Evolutionary conservation across 2,329 filamentous ascomycete genomes (phyloP).

Genomic region (Pleurostoma richardsiae): DNA sequence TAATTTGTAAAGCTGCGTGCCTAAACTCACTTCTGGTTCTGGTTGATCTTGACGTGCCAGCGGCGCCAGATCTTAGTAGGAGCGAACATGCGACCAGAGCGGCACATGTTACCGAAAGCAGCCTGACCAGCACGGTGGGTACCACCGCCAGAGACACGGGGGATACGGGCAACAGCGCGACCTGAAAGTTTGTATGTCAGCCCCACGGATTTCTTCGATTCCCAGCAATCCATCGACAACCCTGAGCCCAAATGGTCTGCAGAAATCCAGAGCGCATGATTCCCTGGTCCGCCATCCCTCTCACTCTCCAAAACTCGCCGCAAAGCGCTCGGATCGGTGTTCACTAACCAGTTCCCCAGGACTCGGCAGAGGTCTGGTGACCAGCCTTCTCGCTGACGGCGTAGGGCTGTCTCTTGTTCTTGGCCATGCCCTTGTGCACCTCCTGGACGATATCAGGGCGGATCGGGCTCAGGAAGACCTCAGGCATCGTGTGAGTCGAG

Average conservation of each 20-base stretch:
- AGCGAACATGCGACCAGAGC: conserved; percentile 99
- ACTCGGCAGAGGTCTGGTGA: conserved; percentile 99
- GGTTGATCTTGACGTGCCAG: conserved; percentile 99
- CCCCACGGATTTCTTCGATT: background rate
- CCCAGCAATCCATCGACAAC: background rate
- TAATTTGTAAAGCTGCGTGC: conserved; percentile 3
- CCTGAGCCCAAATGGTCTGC: background rate
- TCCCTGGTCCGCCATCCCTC: conserved; percentile 3
- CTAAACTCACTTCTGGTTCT: conserved; percentile 81
- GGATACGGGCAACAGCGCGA: conserved; percentile 99
- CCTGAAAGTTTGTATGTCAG: conserved; percentile 48
- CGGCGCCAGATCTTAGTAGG: conserved; percentile 99
- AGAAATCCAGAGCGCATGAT: background rate
- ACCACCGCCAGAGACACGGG: conserved; percentile 99
- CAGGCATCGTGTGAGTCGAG: conserved; percentile 85
- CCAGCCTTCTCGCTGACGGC: conserved; percentile 99
- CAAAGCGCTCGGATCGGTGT: background rate
- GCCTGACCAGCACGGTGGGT: conserved; percentile 99
- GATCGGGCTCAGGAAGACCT: conserved; percentile 96
- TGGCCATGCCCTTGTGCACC: conserved; percentile 98
- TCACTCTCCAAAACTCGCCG: too few relatives aligned
- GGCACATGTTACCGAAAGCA: conserved; percentile 99
- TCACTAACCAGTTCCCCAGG: conserved; percentile 95
- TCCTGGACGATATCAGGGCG: conserved; percentile 98
- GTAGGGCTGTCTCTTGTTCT: conserved; percentile 99